Evolutionary conservation across 768 basidiomycete species (phyloP), one percentile per base, ranked within the genome.

Genomic region (Amanita inopinata): DNA sequence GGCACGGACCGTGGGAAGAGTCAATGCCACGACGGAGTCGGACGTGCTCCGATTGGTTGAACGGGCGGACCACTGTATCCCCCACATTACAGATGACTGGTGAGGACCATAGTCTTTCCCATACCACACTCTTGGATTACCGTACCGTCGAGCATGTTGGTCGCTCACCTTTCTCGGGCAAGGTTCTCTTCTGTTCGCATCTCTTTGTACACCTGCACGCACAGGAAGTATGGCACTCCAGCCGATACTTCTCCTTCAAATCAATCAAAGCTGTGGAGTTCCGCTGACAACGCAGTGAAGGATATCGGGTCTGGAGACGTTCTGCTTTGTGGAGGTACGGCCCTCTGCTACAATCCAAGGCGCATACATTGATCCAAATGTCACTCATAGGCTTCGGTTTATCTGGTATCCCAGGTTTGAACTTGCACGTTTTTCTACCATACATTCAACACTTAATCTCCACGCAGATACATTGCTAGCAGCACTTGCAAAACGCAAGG

Each of bases 291-390:
- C 46, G 92, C 91, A 1, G 73, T 96, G 48, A 71, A 74, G 56
- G 85, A 82, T 52, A 70, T 96, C 56, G 81, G 83, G 63, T 82
- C 83, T 2, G 88, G 89, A 4, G 78, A 84, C 46, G 66, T 76
- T 30, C 54, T 96, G 31, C 69, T 96, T 17, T 84, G 83, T 50
- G 89, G 82, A 66, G 90, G 90, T 90, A 51, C 49, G 79, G 55
- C 32, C 3, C 19, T 39, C 28, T 11, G 12, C 8, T 7, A 34
- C 3, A 18, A 22, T 35, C 22, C 18, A 28, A 28, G 7, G 27
- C n/a, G n/a, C 33, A 14, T 25, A 4, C 14, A 33, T 18, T 18
- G 11, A 9, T 11, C 23, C 36, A 12, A 33, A 10, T 25, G 10
- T 3, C 15, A 2, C 23, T 18, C 30, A 11, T 52, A 90, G 90